These are phyloP conservation scores for Pichia sp. DNA, from an alignment of 1,139 yeast species.

Conservation along the genomic window DNA sequence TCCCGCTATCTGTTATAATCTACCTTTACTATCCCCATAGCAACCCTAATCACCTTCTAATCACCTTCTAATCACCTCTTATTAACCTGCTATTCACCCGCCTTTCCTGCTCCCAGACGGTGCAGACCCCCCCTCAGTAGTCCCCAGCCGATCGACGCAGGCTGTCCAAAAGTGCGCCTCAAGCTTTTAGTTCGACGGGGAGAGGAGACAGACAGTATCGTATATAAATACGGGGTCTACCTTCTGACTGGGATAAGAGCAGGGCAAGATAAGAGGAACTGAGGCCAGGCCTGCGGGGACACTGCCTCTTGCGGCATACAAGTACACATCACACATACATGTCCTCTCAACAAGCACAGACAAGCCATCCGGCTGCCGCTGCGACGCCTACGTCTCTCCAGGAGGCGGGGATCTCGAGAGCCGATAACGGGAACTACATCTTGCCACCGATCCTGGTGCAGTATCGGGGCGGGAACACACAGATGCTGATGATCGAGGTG, in stretches of 20 bases:
- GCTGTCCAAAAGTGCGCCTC: too few relatives aligned
- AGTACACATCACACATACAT: background rate
- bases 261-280: background rate
- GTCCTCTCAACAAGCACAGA: constrained; percentile 5
- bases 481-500: constrained; percentile 29
- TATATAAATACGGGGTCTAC: background rate
- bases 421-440: constrained; percentile 24
- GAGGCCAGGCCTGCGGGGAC: too few relatives aligned
- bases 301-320: background rate
- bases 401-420: constrained; percentile 22
- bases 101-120: too few relatives aligned
- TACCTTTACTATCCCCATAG: too few relatives aligned
- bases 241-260: background rate
- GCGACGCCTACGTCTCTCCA: constrained; percentile 4
- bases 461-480: constrained; percentile 29
- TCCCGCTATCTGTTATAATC: background rate
- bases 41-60: too few relatives aligned
- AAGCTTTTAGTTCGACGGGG: background rate
- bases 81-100: too few relatives aligned
- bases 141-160: too few relatives aligned
- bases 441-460: constrained; percentile 30
- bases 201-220: background rate
- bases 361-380: background rate
- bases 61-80: too few relatives aligned
- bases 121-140: too few relatives aligned